A percentile compares a stretch with the other conserved stretches of the same genome.
Evolutionary conservation across 2,329 filamentous ascomycete species (phyloP).

Genomic region (Diaporthe australafricana): DNA sequence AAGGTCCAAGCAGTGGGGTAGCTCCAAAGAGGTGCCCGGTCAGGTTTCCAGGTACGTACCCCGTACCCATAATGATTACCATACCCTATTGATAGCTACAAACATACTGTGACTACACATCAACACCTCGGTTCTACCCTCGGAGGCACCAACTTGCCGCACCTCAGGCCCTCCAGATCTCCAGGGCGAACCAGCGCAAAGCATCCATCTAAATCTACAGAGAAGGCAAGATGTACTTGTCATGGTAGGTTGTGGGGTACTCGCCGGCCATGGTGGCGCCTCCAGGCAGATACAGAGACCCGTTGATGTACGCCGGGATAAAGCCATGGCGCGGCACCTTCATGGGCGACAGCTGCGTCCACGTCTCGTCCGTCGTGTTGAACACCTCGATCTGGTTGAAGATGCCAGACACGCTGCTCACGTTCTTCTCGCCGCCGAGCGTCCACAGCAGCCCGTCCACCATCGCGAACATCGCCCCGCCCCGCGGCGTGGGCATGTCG

Average conservation of each 20-base stretch:
- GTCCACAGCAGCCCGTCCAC: slow-evolving; percentile 47
- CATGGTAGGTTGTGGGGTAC: not conserved
- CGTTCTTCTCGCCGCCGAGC: slow-evolving; percentile 53
- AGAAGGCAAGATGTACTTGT: slow-evolving; percentile 10
- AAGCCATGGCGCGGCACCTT: slow-evolving; percentile 38
- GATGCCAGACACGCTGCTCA: slow-evolving; percentile 33
- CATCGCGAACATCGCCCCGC: slow-evolving; percentile 46
- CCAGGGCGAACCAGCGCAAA: too few relatives aligned
- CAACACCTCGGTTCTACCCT: not conserved
- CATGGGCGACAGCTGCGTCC: slow-evolving; percentile 37
- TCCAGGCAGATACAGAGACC: slow-evolving; percentile 7
- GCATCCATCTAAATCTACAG: not conserved
- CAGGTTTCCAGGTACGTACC: not conserved
- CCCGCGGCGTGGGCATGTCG: slow-evolving; percentile 52
- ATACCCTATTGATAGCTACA: not conserved
- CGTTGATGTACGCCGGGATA: slow-evolving; percentile 19
- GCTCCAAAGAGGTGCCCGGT: slow-evolving; percentile 11
- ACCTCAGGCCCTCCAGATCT: not conserved
- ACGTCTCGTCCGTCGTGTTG: slow-evolving; percentile 35
- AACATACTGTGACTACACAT: not conserved
- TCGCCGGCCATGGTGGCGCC: slow-evolving; percentile 16
- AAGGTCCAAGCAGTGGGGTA: not conserved
- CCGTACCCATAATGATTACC: too few relatives aligned
- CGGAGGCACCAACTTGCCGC: too few relatives aligned
- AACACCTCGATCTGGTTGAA: slow-evolving; percentile 39